Percentiles rank a stretch among this genome's conserved stretches.
These are phyloP conservation scores for Buxus sempervirens DNA, from an alignment of 164 flowering plant genomes.

Conservation along the genomic window DNA sequence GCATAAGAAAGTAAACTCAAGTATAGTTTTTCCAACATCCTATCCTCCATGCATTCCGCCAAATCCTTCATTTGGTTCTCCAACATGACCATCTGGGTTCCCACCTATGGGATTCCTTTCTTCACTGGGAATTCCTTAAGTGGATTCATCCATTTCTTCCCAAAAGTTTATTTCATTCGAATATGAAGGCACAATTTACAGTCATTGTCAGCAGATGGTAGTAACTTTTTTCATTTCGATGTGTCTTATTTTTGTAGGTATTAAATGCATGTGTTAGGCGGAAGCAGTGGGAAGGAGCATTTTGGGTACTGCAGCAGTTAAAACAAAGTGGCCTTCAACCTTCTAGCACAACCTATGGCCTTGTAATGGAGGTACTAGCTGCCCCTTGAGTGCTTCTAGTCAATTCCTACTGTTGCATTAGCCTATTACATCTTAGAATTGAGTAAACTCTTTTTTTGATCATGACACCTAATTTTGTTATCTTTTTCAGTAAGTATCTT, in stretches of 20 bases:
- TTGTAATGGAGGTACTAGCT: slow-evolving; percentile 79
- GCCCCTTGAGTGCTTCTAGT: slow-evolving; percentile 4
- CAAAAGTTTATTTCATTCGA: too few relatives aligned
- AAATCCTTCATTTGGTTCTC: too few relatives aligned
- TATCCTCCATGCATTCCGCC: too few relatives aligned
- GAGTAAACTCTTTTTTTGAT: not conserved
- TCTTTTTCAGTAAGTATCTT: not conserved
- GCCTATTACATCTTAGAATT: not conserved
- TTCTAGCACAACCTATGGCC: slow-evolving; percentile 78
- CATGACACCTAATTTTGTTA: not conserved
- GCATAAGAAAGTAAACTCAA: too few relatives aligned
- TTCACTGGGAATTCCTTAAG: too few relatives aligned
- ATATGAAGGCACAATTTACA: not conserved
- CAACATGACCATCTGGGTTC: too few relatives aligned
- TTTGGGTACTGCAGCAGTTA: slow-evolving; percentile 88
- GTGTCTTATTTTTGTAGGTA: slow-evolving; percentile 39
- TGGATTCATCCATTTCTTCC: too few relatives aligned
- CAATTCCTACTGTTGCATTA: not conserved
- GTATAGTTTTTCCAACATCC: too few relatives aligned
- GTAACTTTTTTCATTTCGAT: not conserved
- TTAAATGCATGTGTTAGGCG: slow-evolving; percentile 80
- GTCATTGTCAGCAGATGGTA: not conserved
- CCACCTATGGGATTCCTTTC: too few relatives aligned
- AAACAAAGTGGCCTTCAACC: slow-evolving; percentile 54
- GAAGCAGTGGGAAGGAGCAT: slow-evolving; percentile 93